Percentiles rank a stretch among this genome's conserved stretches.
Evolutionary conservation across 257 asterid genomes (phyloP).

Genomic region (Asclepias syriaca): DNA sequence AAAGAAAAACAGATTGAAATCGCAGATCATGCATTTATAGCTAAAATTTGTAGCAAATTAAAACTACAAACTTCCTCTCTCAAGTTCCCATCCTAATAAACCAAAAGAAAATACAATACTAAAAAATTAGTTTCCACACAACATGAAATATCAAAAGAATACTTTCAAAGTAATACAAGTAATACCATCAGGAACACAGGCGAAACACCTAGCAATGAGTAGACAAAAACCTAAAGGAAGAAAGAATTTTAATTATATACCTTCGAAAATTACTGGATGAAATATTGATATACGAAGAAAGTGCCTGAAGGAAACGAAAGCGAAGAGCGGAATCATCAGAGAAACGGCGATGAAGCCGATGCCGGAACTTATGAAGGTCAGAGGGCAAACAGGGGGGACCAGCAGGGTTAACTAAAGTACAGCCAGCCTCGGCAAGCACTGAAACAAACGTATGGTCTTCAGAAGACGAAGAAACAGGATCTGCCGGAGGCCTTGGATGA

Average conservation of each 20-base stretch:
- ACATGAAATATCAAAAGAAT: background rate
- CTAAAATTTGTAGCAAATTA: no score
- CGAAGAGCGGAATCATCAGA: slow-evolving; percentile 49
- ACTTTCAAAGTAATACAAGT: background rate
- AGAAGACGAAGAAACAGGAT: slow-evolving; percentile 13
- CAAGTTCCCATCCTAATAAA: no score
- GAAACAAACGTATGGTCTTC: slow-evolving; percentile 40
- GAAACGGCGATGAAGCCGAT: slow-evolving; percentile 41
- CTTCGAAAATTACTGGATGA: slow-evolving; percentile 51
- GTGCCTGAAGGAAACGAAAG: slow-evolving; percentile 51
- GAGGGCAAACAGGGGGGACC: slow-evolving; percentile 71
- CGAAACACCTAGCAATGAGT: background rate
- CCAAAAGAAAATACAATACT: no score
- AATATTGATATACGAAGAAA: slow-evolving; percentile 41
- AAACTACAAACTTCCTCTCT: no score
- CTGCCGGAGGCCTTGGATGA: slow-evolving; percentile 17
- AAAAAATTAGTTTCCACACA: background rate
- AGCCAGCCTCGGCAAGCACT: slow-evolving; percentile 71
- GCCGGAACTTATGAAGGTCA: slow-evolving; percentile 59
- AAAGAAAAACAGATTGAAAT: no score
- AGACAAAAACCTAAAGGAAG: background rate
- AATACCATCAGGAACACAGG: no score
- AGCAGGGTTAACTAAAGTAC: slow-evolving; percentile 54
- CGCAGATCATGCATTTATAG: no score
- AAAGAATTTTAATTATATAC: slow-evolving; percentile 22